Conservation (phyloP, 768 basidiomycete species). For the Leucocoprinus leucothites region DNA sequence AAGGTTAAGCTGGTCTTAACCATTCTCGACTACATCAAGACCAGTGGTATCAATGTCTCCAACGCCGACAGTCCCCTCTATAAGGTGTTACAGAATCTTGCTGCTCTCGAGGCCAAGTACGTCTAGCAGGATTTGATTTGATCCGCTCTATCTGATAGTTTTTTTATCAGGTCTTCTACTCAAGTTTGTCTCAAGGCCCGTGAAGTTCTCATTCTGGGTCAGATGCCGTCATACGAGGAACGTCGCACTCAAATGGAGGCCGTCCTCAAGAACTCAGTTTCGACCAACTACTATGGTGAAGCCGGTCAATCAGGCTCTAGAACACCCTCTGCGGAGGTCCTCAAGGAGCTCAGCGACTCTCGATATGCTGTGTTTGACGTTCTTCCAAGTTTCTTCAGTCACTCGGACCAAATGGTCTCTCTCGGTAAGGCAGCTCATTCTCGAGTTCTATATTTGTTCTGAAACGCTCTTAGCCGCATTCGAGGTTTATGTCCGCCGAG, state of each 20-base stretch:
- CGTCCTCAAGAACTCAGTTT: slow-evolving; percentile 85
- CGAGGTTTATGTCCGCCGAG: slow-evolving; percentile 94
- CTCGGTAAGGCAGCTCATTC: slow-evolving; percentile 51
- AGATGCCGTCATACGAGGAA: slow-evolving; percentile 97
- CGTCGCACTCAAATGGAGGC: slow-evolving; percentile 92
- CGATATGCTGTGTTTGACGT: slow-evolving; percentile 97
- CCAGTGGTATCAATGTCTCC: slow-evolving; percentile 70
- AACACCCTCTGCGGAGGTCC: slow-evolving; percentile 78
- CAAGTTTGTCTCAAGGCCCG: slow-evolving; percentile 92
- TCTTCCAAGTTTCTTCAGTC: slow-evolving; percentile 91
- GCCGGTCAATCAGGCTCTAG: slow-evolving; percentile 34
- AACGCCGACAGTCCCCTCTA: slow-evolving; percentile 72
- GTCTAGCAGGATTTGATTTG: slow-evolving; percentile 21
- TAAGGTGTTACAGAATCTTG: slow-evolving; percentile 76
- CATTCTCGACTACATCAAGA: slow-evolving; percentile 88
- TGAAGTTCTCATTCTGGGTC: slow-evolving; percentile 93
- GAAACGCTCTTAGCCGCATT: slow-evolving; percentile 63
- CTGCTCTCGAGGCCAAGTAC: slow-evolving; percentile 85
- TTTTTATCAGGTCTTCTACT: slow-evolving; percentile 68
- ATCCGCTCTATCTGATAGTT: neutral
- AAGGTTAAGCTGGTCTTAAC: slow-evolving; percentile 87
- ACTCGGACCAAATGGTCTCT: slow-evolving; percentile 78
- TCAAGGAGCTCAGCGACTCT: slow-evolving; percentile 94
- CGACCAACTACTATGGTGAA: slow-evolving; percentile 88
- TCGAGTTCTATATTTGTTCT: neutral